Evolutionary conservation across 768 basidiomycete species (phyloP).

Genomic region (Boletales sp.): DNA sequence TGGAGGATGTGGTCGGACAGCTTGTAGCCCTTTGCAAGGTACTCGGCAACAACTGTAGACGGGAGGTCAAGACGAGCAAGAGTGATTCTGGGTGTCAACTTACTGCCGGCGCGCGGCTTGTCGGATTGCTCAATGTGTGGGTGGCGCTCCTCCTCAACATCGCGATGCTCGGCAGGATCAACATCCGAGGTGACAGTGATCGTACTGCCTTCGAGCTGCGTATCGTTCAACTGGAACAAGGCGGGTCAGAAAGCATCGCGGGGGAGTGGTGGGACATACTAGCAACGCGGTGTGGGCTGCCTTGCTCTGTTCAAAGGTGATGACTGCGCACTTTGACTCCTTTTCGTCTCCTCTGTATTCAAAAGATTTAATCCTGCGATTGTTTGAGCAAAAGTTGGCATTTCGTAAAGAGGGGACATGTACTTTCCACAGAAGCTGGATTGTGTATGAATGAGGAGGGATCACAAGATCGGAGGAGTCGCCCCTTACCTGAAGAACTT

Average conservation of each 20-base stretch:
- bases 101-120: conserved; percentile 87
- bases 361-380: conserved; percentile 60
- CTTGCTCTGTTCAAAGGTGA: conserved; percentile 80
- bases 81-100: conserved; percentile 19
- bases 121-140: conserved; percentile 70
- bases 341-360: conserved; percentile 45
- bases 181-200: conserved; percentile 70
- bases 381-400: conserved; percentile 1
- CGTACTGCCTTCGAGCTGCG: conserved; percentile 67
- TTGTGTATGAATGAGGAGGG: conserved; percentile 2
- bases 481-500: conserved; percentile 75
- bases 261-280: conserved; percentile 34
- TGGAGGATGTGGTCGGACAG: conserved; percentile 78
- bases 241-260: neutral
- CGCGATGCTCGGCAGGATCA: conserved; percentile 53
- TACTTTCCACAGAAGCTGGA: conserved; percentile 85
- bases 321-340: conserved; percentile 50
- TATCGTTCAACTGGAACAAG: conserved; percentile 60
- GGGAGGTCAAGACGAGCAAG: neutral
- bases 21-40: conserved; percentile 85
- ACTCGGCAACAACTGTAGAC: conserved; percentile 79
- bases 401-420: conserved; percentile 15
- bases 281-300: conserved; percentile 87
- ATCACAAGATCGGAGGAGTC: neutral
- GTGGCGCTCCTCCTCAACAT: conserved; percentile 33